Evolutionary conservation across 1,284 basidiomycete species (phyloP), one percentile per base, ranked within the genome.

Genomic region (Cryptococcus neoformans): DNA sequence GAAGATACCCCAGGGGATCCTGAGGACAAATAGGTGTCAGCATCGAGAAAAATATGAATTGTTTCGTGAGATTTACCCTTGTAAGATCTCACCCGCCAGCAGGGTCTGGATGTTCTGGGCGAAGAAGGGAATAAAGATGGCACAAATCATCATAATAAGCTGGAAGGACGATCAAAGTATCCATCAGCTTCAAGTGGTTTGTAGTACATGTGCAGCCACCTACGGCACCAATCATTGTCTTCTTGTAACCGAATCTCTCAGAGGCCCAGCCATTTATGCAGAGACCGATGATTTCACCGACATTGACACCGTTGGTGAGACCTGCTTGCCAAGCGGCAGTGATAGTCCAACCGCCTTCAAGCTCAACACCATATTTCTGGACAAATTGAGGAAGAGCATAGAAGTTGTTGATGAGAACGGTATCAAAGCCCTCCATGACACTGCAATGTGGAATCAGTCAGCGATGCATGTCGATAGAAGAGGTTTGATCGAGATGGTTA

Each of bases 251-350:
- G 58, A 69, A 74, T 45, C 74, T 65, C 44, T 78, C 76, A 2
- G 64, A 65, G 41, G 60, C 63, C 59, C 62, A 69, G 55, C 74
- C 75, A 56, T 72, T 74, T 56, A 73, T 54, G 38, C 62, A 57
- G 10, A 78, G 67, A 62, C 76, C 76, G 40, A 75, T 60, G 51
- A 77, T 72, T 46, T 61, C 51, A 53, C 70, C 70, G 37, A 62
- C 61, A 21, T 64, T 57, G 21, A 58, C 67, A 34, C 60, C 72
- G 54, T 70, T 69, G 7, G 60, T 58, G 4, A 77, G 61, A 35
- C 73, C 78, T 9, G 72, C 63, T 53, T 79, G 78, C 77, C 78
- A 80, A 3, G 66, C 56, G 0, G 78, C 69, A 0, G 76, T 59
- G 44, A 79, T 66, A 6, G 51, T 44, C 11, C 28, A 28, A 28